Conservation (phyloP, 129 eudicot species). For the Erigeron canadensis region DNA sequence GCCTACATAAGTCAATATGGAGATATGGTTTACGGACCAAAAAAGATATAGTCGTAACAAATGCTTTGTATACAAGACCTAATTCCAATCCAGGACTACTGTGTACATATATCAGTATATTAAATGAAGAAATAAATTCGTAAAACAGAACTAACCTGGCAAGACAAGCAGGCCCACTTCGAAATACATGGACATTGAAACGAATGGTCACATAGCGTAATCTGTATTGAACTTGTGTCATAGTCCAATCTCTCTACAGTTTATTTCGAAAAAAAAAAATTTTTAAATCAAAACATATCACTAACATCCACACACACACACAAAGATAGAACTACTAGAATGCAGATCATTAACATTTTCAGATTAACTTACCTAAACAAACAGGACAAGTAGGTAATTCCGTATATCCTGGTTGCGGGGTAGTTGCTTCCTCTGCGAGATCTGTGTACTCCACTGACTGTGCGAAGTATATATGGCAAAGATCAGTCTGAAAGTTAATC, state of each 20-base stretch:
- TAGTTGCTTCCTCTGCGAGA: constrained; percentile 62
- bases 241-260: constrained; percentile 89
- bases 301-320: neutral
- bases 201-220: constrained; percentile 88
- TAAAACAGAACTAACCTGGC: constrained; percentile 59
- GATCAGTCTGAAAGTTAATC: constrained; percentile 60
- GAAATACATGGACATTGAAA: constrained; percentile 83
- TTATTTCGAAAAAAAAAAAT: neutral
- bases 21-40: neutral
- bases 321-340: neutral
- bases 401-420: constrained; percentile 55
- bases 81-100: neutral
- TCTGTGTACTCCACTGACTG: constrained; percentile 66
- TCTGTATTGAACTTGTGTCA: constrained; percentile 87
- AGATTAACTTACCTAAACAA: constrained; percentile 30
- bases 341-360: constrained; percentile 11
- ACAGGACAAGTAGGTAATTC: constrained; percentile 37
- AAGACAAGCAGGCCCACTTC: constrained; percentile 87
- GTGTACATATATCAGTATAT: constrained; percentile 12
- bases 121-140: neutral
- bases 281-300: constrained; percentile 17
- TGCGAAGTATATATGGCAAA: constrained; percentile 75
- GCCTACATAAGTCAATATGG: neutral
- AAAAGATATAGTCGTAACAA: neutral
- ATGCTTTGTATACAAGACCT: neutral